Base-by-base conservation (phyloP, 352 stramenopile genomes). In the Globisporangium spiculum region DNA sequence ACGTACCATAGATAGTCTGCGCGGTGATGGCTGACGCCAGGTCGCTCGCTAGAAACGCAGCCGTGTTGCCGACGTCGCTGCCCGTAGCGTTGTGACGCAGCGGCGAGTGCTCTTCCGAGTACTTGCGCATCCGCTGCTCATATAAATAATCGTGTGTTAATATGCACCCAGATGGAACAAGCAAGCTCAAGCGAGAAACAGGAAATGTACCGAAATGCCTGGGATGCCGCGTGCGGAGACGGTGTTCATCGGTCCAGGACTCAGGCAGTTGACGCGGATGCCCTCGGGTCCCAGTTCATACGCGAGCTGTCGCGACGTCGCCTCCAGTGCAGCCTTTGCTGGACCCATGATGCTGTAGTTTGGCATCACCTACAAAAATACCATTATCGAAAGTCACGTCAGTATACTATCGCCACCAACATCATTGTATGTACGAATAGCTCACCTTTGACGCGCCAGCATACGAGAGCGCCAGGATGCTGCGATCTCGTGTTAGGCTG, bases 331-430 rank as follows among this genome's bases (percentile, higher is more conserved):
- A 36, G 91, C 93, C 67, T 98, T 98, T 20, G 89, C 91, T 5
- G 91, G 91, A 5, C 93, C 93, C 93, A 98, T 98, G 20, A 94
- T 75, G 67, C 96, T 94, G 78, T 98, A 98, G 58, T 85, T 92
- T 14, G 88, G 91, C 48, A 98, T 82, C 44, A 96, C 89, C 69
- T 90, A 12, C 27, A 30, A 55, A 56, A n/a, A 20, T 27, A 24
- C 30, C 30, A 32, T 32, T 32, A 32, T 32, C 30, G 30, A 32
- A 32, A 32, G 30, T 32, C 38, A 46, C 38, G 38, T 46, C 38
- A 46, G 38, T 20, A 20, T 46, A 46, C 38, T 46, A 46, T 46
- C 38, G 10, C 12, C 38, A 46, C 16, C 38, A 46, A 32, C 30
- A 32, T 46, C 12, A 46, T 14, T 41, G 36, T 41, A 16, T 41